Evolutionary conservation across 1,139 yeast species (phyloP), one percentile per base, ranked within the genome.

Genomic region (Maudiozyma humilis): DNA sequence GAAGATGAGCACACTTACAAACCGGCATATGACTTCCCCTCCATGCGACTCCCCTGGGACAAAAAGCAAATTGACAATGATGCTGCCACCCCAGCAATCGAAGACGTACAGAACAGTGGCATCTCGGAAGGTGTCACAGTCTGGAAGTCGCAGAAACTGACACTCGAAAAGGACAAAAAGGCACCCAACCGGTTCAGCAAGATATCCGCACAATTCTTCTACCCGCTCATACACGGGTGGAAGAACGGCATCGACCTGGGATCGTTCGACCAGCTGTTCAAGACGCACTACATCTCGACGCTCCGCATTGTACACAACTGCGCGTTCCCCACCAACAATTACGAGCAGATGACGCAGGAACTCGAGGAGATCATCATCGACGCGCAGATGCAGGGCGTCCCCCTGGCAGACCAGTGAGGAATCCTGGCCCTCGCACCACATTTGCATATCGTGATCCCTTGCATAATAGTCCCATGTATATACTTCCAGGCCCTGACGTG

Each of bases 1-100:
- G 67, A 72, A 14, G 89, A 82, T 60, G 51, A 47, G 0, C 59
- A 63, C 34, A 57, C 69, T 4, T 53, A 66, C 12, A 66, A 64
- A 18, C 68, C 68, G 1, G 35, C 50, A 23, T 55, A 52, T 38
- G 63, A 56, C 36, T 67, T 67, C 50, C 68, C 69, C 6, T 61
- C 70, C 0, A 49, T 43, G 18, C 50, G 58, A 42, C 44, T 62
- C 46, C 57, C 63, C 40, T 59, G 53, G 64, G 62, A 50, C 46
- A n/a, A n/a, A n/a, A n/a, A n/a, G n/a, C n/a, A n/a, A n/a, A n/a
- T n/a, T n/a, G n/a, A n/a, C n/a, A n/a, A n/a, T n/a, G n/a, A n/a
- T n/a, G n/a, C n/a, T n/a, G n/a, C n/a, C n/a, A n/a, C n/a, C n/a
- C n/a, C n/a, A n/a, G n/a, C n/a, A n/a, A n/a, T n/a, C n/a, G 42